Base-by-base conservation (phyloP, 495 filamentous ascomycete species). In the Penicillium diatomitis region DNA sequence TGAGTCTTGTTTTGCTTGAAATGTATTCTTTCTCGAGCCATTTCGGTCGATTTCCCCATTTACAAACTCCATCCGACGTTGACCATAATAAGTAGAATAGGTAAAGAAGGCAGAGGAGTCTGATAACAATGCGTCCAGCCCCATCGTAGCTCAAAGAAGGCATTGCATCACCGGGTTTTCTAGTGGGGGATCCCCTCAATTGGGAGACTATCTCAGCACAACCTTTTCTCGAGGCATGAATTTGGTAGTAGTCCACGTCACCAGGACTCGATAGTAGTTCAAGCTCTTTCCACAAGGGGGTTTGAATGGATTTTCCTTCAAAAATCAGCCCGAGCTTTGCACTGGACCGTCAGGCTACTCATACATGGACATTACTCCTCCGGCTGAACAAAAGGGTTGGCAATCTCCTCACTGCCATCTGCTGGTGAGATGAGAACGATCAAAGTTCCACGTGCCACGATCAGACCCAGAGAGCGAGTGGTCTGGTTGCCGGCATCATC, bases 371-470 rank as follows among this genome's bases (percentile, higher is more conserved):
- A 20, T 20, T 70, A 73, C 47, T 86, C 84, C 44, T 87, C 84
- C 10, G 74, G 72, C 55, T 86, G 79, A 50, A 85, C 65, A 61
- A 98, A 98, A 0, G 92, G 92, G 68, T 98, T 98, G 53, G 85
- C 79, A 57, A 98, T 97, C 69, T 90, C 84, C 66, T 96, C 88
- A 64, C 88, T 95, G 34, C 94, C 94, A 60, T 98, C 90, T 30
- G 90, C 76, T 2, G 92, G 92, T 41, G 87, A 92, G 62, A 98
- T 89, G 32, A 94, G 75, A 20, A 95, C 90, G 38, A 98, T 80
- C 32, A 98, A 71, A 5, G 94, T 96, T 37, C 94, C 94, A 48
- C 92, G 81, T 33, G 87, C 92, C 11, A 98, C 91, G 11, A 96
- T 83, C 46, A 98, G 76, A 11, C 92, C 92, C 5, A 98, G 83